phyloP scores from a whole-genome alignment of 345 rosid genomes.

The Melaleuca alternifolia region DNA sequence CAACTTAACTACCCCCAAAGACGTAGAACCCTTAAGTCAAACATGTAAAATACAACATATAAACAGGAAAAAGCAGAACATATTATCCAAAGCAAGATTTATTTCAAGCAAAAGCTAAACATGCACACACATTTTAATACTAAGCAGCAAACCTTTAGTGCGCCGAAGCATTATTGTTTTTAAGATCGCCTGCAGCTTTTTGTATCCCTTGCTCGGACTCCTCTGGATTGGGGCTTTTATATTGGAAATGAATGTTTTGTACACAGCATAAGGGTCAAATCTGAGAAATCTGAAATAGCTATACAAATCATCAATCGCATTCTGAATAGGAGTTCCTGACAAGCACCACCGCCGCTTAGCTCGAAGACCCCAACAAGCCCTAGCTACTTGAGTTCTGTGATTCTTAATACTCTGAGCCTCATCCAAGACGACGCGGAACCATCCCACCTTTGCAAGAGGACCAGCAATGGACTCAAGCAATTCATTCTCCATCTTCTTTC shows the following conservation, averaged over 20 bases:
- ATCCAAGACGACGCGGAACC: constrained; percentile 95
- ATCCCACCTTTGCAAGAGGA: constrained; percentile 84
- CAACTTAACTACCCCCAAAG: neutral
- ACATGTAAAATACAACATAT: neutral
- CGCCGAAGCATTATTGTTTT: constrained; percentile 96
- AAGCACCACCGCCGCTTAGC: constrained; percentile 99
- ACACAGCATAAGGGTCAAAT: constrained; percentile 72
- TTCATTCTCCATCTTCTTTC: constrained; percentile 33
- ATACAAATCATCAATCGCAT: constrained; percentile 92
- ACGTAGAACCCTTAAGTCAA: neutral
- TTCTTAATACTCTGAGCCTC: constrained; percentile 99
- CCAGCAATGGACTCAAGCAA: constrained; percentile 45
- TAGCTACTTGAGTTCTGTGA: constrained; percentile 90
- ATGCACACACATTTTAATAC: neutral
- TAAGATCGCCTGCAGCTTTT: constrained; percentile 74
- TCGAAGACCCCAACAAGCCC: constrained; percentile 99
- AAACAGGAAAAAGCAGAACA: neutral
- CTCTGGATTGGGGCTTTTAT: constrained; percentile 66
- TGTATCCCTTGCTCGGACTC: constrained; percentile 57
- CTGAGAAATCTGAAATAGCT: constrained; percentile 96
- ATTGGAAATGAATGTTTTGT: constrained; percentile 39
- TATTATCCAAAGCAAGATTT: neutral
- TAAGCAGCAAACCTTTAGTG: constrained; percentile 55
- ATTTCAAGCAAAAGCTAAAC: neutral
- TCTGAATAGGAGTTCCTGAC: constrained; percentile 98